phyloP scores from a whole-genome alignment of 345 rosid genomes.

The Populus davidiana region DNA sequence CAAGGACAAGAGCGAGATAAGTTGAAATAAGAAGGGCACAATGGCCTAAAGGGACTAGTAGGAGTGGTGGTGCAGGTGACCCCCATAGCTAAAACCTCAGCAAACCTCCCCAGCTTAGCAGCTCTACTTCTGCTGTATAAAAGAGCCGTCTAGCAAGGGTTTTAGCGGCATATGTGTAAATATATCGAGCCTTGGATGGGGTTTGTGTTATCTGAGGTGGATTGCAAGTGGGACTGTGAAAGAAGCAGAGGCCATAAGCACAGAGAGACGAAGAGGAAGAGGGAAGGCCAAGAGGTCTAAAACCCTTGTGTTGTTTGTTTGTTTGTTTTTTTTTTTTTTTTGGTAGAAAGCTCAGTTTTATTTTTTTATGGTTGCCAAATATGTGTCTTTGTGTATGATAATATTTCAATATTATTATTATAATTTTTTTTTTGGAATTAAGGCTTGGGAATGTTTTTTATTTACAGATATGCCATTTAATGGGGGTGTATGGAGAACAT shows the following conservation, averaged over 20 bases:
- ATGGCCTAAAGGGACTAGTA: conserved; percentile 35
- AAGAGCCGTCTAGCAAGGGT: conserved; percentile 42
- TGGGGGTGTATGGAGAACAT: not conserved
- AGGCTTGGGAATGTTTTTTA: not conserved
- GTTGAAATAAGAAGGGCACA: conserved; percentile 39
- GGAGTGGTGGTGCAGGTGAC: conserved; percentile 44
- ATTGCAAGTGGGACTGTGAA: conserved; percentile 33
- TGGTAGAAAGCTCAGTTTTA: not conserved
- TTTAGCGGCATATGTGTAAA: conserved; percentile 15
- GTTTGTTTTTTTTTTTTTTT: not conserved
- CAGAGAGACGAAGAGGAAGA: not conserved
- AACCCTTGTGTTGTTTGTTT: conserved; percentile 23
- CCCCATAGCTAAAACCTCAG: conserved; percentile 55
- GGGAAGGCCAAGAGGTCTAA: conserved; percentile 6
- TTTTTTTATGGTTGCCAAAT: conserved; percentile 1
- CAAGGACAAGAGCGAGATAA: conserved; percentile 35
- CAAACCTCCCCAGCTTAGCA: conserved; percentile 50
- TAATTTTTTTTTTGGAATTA: not conserved
- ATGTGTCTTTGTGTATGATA: not conserved
- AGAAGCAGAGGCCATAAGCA: conserved; percentile 19
- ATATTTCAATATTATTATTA: not conserved
- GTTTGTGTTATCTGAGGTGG: not conserved
- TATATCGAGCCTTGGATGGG: not conserved
- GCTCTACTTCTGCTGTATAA: not conserved
- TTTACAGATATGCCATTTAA: not conserved